phyloP scores from a whole-genome alignment of 164 flowering plant species.

The Taxillus chinensis region DNA sequence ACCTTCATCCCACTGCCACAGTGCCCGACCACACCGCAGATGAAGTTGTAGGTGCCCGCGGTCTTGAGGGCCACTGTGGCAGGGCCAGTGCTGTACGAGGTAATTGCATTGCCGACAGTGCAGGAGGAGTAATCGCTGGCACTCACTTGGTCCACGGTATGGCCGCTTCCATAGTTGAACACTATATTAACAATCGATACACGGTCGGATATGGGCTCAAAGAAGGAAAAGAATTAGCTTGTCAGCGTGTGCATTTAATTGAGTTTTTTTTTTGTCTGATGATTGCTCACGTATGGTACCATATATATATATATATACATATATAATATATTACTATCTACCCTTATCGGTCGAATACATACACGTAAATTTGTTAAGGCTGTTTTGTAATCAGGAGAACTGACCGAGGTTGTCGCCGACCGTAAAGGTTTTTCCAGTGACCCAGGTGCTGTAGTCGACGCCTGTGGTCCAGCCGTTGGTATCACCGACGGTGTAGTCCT shows the following conservation, averaged over 20 bases:
- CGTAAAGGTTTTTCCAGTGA: not conserved
- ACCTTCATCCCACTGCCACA: slow-evolving; percentile 49
- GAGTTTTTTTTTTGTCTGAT: no score
- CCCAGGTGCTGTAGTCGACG: not conserved
- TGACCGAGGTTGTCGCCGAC: not conserved
- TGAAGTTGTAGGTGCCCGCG: slow-evolving; percentile 39
- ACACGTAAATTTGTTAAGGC: no score
- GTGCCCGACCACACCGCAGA: slow-evolving; percentile 35
- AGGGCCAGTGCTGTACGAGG: slow-evolving; percentile 25
- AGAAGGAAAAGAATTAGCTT: no score
- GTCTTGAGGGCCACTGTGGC: slow-evolving; percentile 32
- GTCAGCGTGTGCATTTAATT: no score
- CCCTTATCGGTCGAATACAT: no score
- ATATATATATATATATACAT: no score
- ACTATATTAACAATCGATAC: slow-evolving; percentile 12
- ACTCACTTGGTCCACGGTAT: slow-evolving; percentile 42
- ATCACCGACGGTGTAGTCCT: not conserved
- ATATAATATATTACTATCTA: no score
- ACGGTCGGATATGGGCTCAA: no score
- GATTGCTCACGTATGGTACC: no score
- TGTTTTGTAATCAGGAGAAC: not conserved
- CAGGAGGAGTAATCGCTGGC: slow-evolving; percentile 34
- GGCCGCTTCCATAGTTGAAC: slow-evolving; percentile 32
- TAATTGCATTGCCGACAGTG: slow-evolving; percentile 18
- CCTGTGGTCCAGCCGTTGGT: not conserved